Evolutionary conservation across 768 basidiomycete species (phyloP), one percentile per base, ranked within the genome.

Genomic region (Hydnomerulius pinastri): DNA sequence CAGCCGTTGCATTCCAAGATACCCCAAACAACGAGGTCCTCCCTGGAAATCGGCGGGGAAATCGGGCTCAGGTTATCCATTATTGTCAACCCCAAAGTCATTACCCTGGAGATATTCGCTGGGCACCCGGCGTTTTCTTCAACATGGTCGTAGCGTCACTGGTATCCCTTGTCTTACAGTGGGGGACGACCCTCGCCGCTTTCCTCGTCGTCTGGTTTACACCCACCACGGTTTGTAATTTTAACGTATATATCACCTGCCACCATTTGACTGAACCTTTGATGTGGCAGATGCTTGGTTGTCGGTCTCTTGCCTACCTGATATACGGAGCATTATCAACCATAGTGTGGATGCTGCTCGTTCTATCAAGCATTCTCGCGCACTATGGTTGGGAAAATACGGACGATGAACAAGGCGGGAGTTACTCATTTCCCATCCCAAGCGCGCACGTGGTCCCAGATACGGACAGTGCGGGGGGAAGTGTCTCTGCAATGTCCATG

Each of bases 131-230:
- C 3, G 48, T 57, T 24, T 60, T 56, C 27, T 33, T 12, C 32
- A 46, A 63, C 17, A 55, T 66, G 28, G 20, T 55, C 11, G 37
- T 60, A 13, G 64, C 66, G n/a, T 60, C 65, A 4, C 2, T 55
- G 17, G 28, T 58, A 2, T 57, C 63, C 15, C 42, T 67, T 3
- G 43, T 50, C 10, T 41, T 67, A 28, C 64, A 67, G 47, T 68
- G 66, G 67, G 54, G 48, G 9, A 62, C 64, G 3, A 47, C 58
- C n/a, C 62, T 64, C 11, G 59, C 60, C 4, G 65, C 67, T 2
- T 35, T 62, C 17, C 21, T 63, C 11, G 56, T 60, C 17, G 56
- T 64, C 11, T 58, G 51, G 45, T 57, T 51, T 28, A 67, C 66
- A 5, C 66, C 66, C 4, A 67, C 66, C 13, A 51, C 52, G 7